Conservation (phyloP, 2,329 filamentous ascomycete species). For the Ambrosiella beaveri region DNA sequence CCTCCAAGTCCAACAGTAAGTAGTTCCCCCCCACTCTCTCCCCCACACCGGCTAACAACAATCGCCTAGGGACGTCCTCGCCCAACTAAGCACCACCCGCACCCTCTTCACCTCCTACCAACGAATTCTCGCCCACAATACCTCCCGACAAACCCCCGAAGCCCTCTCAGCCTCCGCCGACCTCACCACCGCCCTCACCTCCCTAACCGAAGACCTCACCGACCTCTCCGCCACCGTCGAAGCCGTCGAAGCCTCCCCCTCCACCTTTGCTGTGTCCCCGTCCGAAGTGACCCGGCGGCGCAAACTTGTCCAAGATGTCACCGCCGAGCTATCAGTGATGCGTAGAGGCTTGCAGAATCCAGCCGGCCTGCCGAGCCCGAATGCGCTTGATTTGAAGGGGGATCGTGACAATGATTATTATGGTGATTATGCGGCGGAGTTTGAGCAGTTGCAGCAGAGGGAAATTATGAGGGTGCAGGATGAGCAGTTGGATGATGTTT, state of each 20-base stretch:
- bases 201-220: constrained; percentile 65
- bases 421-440: constrained; percentile 55
- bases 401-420: constrained; percentile 21
- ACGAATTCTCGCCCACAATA: constrained; percentile 76
- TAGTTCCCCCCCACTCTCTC: constrained; percentile 6
- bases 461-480: constrained; percentile 93
- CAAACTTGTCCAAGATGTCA: constrained; percentile 75
- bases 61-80: constrained; percentile 59
- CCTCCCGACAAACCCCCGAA: constrained; percentile 58
- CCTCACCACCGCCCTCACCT: constrained; percentile 45
- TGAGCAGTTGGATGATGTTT: constrained; percentile 79
- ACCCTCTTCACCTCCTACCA: constrained; percentile 88
- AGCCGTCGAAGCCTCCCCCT: constrained; percentile 74
- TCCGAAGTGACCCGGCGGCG: constrained; percentile 68
- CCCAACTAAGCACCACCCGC: constrained; percentile 62
- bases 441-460: constrained; percentile 80
- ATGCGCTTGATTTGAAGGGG: constrained; percentile 36
- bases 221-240: constrained; percentile 78
- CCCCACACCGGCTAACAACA: constrained; percentile 9
- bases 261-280: constrained; percentile 68
- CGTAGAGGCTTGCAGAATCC: constrained; percentile 45
- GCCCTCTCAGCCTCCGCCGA: constrained; percentile 62
- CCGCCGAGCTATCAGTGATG: constrained; percentile 79
- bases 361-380: constrained; percentile 36
- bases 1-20: constrained; percentile 54